These are phyloP conservation scores for Zizania palustris DNA, from an alignment of 202 grass and related monocot genomes.

Conservation along the genomic window DNA sequence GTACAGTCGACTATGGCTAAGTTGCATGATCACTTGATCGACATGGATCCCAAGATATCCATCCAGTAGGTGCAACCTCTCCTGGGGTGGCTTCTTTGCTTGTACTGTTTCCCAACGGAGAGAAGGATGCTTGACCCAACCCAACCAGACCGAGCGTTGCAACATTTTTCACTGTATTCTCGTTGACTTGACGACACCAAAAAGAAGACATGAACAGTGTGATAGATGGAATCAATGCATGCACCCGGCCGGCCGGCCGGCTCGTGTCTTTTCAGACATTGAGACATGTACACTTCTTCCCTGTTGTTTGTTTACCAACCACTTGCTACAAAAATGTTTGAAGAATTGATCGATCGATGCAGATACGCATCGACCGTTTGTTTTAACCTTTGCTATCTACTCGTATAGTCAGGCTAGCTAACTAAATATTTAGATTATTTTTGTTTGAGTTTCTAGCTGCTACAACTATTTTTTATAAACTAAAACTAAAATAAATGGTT, in stretches of 20 bases:
- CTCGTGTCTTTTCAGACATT: not conserved
- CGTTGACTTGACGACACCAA: slow-evolving; percentile 14
- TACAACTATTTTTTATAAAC: no score
- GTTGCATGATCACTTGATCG: slow-evolving; percentile 50
- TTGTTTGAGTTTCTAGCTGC: no score
- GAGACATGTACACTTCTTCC: no score
- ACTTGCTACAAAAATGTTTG: no score
- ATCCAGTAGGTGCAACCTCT: slow-evolving; percentile 56
- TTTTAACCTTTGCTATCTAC: no score
- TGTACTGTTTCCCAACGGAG: slow-evolving; percentile 40
- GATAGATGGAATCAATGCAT: not conserved
- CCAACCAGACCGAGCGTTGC: slow-evolving; percentile 43
- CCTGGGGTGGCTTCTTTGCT: slow-evolving; percentile 50
- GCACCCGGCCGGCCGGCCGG: not conserved
- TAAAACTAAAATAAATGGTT: no score
- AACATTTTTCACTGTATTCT: slow-evolving; percentile 27
- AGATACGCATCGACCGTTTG: no score
- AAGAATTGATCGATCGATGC: no score
- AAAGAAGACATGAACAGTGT: slow-evolving; percentile 12
- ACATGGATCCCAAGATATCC: slow-evolving; percentile 47
- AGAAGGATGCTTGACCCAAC: slow-evolving; percentile 72
- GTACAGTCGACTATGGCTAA: no score
- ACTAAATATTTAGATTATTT: no score
- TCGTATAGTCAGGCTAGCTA: no score
- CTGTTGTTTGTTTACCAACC: not conserved